Evolutionary conservation across 331 rosid genomes (phyloP).

Genomic region (Prunus yedoensis): DNA sequence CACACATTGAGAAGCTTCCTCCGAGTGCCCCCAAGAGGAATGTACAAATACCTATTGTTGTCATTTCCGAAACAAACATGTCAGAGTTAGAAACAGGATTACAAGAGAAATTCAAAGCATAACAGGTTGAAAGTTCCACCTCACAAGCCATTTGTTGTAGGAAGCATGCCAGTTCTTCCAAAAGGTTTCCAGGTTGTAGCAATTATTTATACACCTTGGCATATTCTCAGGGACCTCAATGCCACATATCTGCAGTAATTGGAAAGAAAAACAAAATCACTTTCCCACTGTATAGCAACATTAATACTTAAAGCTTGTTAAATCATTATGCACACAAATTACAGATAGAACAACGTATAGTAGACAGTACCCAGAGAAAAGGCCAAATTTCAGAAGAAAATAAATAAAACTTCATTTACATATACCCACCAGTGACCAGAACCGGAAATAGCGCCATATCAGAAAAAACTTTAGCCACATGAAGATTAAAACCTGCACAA

Average conservation of each 20-base stretch:
- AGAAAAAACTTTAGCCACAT: slow-evolving; percentile 92
- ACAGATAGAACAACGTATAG: background rate
- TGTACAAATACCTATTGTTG: slow-evolving; percentile 76
- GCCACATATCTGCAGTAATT: slow-evolving; percentile 60
- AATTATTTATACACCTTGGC: slow-evolving; percentile 92
- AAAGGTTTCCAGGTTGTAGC: slow-evolving; percentile 81
- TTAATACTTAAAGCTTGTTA: slow-evolving; percentile 18
- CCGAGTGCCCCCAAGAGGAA: slow-evolving; percentile 86
- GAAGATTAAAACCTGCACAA: slow-evolving; percentile 76
- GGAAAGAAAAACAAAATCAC: background rate
- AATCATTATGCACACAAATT: background rate
- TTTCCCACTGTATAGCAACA: background rate
- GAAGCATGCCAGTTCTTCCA: slow-evolving; percentile 99
- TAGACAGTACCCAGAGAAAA: background rate
- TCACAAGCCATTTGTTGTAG: slow-evolving; percentile 97
- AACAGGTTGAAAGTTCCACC: slow-evolving; percentile 47
- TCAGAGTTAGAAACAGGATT: slow-evolving; percentile 10
- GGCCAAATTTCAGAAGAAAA: slow-evolving; percentile 2
- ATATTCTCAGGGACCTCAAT: slow-evolving; percentile 90
- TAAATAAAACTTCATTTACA: background rate
- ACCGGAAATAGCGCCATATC: slow-evolving; percentile 90
- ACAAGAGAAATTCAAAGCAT: slow-evolving; percentile 13
- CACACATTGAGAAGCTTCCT: slow-evolving; percentile 79
- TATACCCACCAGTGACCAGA: slow-evolving; percentile 82
- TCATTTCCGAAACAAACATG: slow-evolving; percentile 4